Evolutionary conservation across 1,284 basidiomycete genomes (phyloP).

Genomic region (Sparassis latifolia): DNA sequence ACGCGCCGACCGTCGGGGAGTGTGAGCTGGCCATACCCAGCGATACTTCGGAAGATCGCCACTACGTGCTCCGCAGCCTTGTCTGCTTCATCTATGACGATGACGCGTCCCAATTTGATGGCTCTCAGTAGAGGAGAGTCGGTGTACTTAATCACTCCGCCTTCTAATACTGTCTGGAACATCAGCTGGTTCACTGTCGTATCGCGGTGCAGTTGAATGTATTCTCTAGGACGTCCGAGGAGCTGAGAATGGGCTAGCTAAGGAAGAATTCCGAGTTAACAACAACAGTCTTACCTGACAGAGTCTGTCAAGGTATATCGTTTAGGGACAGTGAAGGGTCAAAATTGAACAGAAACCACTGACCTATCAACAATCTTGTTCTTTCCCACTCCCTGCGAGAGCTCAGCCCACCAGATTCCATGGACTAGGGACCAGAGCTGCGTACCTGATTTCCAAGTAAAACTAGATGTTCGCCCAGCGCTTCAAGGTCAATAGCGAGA

Average conservation of each 20-base stretch:
- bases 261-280: not conserved
- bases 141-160: constrained; percentile 49
- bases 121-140: constrained; percentile 62
- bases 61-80: constrained; percentile 68
- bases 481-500: constrained; percentile 52
- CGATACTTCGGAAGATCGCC: constrained; percentile 60
- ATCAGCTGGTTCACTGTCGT: constrained; percentile 65
- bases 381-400: constrained; percentile 53
- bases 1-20: constrained; percentile 57
- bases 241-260: constrained; percentile 29
- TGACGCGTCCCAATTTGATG: constrained; percentile 49
- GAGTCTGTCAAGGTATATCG: constrained; percentile 26
- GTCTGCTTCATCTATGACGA: constrained; percentile 64
- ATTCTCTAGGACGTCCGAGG: constrained; percentile 55
- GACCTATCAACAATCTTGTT: constrained; percentile 62
- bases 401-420: not conserved
- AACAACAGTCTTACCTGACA: constrained; percentile 37
- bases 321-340: not conserved
- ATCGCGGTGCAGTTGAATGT: constrained; percentile 62
- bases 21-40: constrained; percentile 55
- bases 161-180: constrained; percentile 55
- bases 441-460: constrained; percentile 59
- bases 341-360: constrained; percentile 11
- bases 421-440: not conserved
- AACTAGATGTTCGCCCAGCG: constrained; percentile 56